Evolutionary conservation across 1,284 basidiomycete genomes (phyloP), one percentile per base, ranked within the genome.

Genomic region (Ustanciosporium gigantosporum): DNA sequence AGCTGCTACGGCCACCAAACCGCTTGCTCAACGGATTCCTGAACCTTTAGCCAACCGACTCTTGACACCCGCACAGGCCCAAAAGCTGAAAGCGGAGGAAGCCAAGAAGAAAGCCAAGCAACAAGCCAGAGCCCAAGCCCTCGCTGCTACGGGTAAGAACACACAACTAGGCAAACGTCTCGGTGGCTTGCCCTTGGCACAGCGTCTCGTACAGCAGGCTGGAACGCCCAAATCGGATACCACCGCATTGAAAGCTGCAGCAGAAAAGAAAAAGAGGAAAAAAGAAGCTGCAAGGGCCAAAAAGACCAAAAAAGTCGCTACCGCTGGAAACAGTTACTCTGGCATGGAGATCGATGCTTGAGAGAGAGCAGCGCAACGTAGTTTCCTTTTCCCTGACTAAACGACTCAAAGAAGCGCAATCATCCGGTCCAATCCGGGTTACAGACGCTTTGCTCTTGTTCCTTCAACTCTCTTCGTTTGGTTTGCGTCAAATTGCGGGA

Each of bases 31-130:
- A 19, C 43, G 61, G 2, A 55, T 65, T 16, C 61, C 61, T 2
- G 49, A 59, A 39, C 61, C 61, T 9, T 51, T 65, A n/a, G 55
- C 47, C 3, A 65, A 65, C 40, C 46, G 61, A 17, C 51, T 65
- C 15, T 48, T 65, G 27, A 65, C 61, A 14, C 61, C 41, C 2
- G 61, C 47, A 7, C 61, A 65, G 20, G 61, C 61, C 7, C 50
- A 59, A 17, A 65, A 65, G 32, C 35, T 65, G 21, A 49, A 45
- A n/a, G 56, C 47, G 15, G 56, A 59, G 31, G 61, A 65, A 36
- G 61, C 61, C 13, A 55, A 47, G 50, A 59, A 65, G 38, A 65
- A 65, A 44, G 61, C 61, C 3, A 29, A 19, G 21, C 43, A 46
- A 14, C 50, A 58, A 16, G 50, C 46, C 14, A 41, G 46, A 8